These are phyloP conservation scores for Spirogloea muscicola DNA, from an alignment of 139 green algal species.

Conservation along the genomic window DNA sequence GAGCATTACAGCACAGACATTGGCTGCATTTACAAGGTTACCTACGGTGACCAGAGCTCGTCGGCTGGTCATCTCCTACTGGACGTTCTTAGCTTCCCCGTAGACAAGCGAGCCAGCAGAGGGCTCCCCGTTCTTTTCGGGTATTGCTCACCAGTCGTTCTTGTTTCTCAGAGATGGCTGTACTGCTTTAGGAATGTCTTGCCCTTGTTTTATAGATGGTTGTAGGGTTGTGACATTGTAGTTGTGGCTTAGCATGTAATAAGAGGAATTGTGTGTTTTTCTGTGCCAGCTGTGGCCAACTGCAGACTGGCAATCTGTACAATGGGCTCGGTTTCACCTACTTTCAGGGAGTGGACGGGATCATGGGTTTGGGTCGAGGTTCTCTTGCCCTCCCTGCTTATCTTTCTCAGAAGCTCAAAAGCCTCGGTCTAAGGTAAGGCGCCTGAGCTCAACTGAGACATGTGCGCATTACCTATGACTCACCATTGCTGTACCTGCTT, in stretches of 20 bases:
- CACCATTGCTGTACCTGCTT: too few relatives aligned
- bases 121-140: conserved; percentile 9
- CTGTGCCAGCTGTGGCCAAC: not conserved
- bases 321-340: conserved; percentile 10
- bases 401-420: too few relatives aligned
- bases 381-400: not conserved
- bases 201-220: not conserved
- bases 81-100: not conserved
- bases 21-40: not conserved
- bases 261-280: too few relatives aligned
- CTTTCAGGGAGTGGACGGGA: conserved; percentile 8
- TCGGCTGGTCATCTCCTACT: not conserved
- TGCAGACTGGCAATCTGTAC: conserved; percentile 12
- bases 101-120: too few relatives aligned
- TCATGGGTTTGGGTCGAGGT: conserved; percentile 6
- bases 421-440: too few relatives aligned
- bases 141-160: not conserved
- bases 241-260: not conserved
- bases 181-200: not conserved
- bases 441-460: too few relatives aligned
- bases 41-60: conserved; percentile 6
- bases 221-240: not conserved
- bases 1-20: too few relatives aligned
- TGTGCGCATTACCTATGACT: too few relatives aligned
- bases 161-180: not conserved